Base-by-base conservation (phyloP, 1,284 basidiomycete species). In the Athelia sp. region DNA sequence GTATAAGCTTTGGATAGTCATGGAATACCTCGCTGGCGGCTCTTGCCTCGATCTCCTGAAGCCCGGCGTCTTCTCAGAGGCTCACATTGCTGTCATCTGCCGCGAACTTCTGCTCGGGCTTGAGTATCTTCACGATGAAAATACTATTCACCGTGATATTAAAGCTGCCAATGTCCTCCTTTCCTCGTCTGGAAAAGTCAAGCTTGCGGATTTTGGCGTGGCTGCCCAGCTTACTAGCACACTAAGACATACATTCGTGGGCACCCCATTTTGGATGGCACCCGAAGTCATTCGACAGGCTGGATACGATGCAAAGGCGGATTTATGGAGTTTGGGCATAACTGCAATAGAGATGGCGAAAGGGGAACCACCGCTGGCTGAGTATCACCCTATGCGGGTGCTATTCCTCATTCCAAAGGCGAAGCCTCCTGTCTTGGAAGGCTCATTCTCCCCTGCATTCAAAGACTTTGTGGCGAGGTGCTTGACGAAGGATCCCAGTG, bases 21-120 rank as follows among this genome's bases (percentile, higher is more conserved):
- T 99, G 97, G 96, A 99, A 68, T 98, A 93, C 66, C 86, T 98
- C 46, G 94, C 94, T 0, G 97, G 96, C 29, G 96, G 96, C n/a
- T 98, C 94, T 18, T 98, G 96, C 70, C 81, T 97, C 47, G 96
- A 98, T 66, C 76, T 99, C 45, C 80, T 98, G 59, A 97, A 96
- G 67, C 83, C 92, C 0, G 95, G 93, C 21, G 74, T 82, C 18
- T 97, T 98, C 65, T 82, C 87, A 8, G 97, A 99, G 68, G 76
- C 81, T 0, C 93, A 98, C 62, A 97, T 98, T 55, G 94, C 96
- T 14, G 87, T 97, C 58, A 82, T 98, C 55, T 94, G 92, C 61
- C 87, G 92, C 46, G 96, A 99, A 65, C 82, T 99, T 1, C 76
- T 99, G 21, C 71, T 90, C n/a, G 97, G 96, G 15, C 82, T 99